These are phyloP conservation scores for Xylaria multiplex DNA, from an alignment of 2,329 filamentous ascomycete species.

Conservation along the genomic window DNA sequence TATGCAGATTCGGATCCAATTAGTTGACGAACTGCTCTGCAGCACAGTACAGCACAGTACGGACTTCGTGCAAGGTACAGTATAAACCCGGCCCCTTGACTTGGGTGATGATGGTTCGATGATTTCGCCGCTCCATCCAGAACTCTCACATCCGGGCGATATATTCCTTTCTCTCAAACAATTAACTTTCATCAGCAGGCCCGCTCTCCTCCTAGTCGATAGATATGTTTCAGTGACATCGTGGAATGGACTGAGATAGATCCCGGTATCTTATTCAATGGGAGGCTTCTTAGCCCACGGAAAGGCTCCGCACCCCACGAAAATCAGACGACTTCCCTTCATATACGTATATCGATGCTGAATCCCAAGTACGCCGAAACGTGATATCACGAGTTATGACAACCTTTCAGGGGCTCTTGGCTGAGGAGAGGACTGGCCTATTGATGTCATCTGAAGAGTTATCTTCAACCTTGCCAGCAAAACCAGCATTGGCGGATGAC, in stretches of 20 bases:
- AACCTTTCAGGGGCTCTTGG: slow-evolving; percentile 42
- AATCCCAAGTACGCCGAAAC: slow-evolving; percentile 38
- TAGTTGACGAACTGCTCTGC: not conserved
- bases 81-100: slow-evolving; percentile 33
- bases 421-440: slow-evolving; percentile 43
- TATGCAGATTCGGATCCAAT: not conserved
- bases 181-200: slow-evolving; percentile 40
- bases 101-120: slow-evolving; percentile 39
- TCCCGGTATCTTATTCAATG: slow-evolving; percentile 44
- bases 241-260: slow-evolving; percentile 38
- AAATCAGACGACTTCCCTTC: slow-evolving; percentile 43
- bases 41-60: slow-evolving; percentile 16
- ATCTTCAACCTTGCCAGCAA: slow-evolving; percentile 45
- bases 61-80: slow-evolving; percentile 36
- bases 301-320: slow-evolving; percentile 43
- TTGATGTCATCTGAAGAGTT: slow-evolving; percentile 46
- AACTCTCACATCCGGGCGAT: slow-evolving; percentile 17
- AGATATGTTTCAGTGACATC: slow-evolving; percentile 40
- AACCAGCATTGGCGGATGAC: slow-evolving; percentile 41
- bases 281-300: slow-evolving; percentile 38
- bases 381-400: slow-evolving; percentile 47
- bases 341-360: slow-evolving; percentile 47
- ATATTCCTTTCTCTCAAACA: slow-evolving; percentile 16
- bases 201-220: slow-evolving; percentile 26
- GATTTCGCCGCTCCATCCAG: slow-evolving; percentile 32